Base-by-base conservation (phyloP, 768 basidiomycete species). In the Boletus vermiculosoides region DNA sequence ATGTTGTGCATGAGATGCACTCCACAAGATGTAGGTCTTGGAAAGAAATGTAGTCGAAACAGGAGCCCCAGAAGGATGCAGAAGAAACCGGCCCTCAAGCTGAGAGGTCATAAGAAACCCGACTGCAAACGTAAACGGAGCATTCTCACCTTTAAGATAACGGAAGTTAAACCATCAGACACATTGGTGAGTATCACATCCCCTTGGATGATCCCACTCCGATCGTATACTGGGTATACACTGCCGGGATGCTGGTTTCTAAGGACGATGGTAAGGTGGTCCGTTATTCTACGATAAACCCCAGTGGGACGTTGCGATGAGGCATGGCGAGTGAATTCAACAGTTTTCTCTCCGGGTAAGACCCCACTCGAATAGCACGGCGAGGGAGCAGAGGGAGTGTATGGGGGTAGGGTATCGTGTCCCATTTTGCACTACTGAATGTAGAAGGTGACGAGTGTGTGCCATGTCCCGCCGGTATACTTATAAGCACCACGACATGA, bases 351-450 rank as follows among this genome's bases (percentile, higher is more conserved):
- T 45, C 78, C 81, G 10, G 69, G 72, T 2, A 74, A 67, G 50
- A 78, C 83, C 45, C 77, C 74, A 33, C 62, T 76, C 45, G 87
- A 83, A 66, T 88, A 88, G 0, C 65, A 59, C 0, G 87, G 86
- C 1, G 80, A 76, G 12, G 82, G 79, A 0, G 71, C 66, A 3
- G 84, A 79, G 4, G 81, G 76, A 0, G 82, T 76, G 64, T 87
- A 88, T 8, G 66, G 63, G 5, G 86, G 81, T 8, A 80, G 73
- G 8, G 58, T 59, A 33, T 56, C 50, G n/a, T 45, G 42, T 33
- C 28, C 52, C 57, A 63, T 63, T n/a, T 45, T 55, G 20, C 36
- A 44, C 25, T 39, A 39, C 13, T 50, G 36, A 28, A 23, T 39
- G 9, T 18, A 12, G 15, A 9, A n/a, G 9, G n/a, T n/a, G 18